These are phyloP conservation scores for Ramaria rubella DNA, from an alignment of 768 basidiomycete genomes.

Conservation along the genomic window DNA sequence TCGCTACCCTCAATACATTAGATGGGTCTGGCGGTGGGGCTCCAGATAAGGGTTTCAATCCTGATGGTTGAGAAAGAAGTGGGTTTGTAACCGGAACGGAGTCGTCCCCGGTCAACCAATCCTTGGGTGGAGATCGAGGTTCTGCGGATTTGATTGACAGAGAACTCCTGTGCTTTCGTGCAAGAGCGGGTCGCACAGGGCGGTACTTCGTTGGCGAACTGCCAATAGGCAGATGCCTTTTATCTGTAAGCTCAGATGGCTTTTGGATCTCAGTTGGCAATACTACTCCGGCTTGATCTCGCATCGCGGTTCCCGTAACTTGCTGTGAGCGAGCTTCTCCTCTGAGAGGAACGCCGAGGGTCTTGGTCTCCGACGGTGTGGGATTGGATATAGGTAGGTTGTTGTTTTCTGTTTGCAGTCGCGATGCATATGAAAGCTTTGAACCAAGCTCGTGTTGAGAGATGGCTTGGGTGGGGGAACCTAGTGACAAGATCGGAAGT, in stretches of 20 bases:
- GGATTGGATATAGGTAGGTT: background rate
- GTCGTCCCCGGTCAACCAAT: constrained; percentile 74
- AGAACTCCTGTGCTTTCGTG: constrained; percentile 45
- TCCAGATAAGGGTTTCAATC: background rate
- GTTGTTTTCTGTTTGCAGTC: background rate
- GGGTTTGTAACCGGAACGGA: constrained; percentile 17
- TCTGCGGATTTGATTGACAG: constrained; percentile 36
- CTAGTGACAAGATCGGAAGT: constrained; percentile 18
- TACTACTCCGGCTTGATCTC: constrained; percentile 24
- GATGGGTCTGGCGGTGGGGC: background rate
- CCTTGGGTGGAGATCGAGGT: constrained; percentile 30
- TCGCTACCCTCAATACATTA: background rate
- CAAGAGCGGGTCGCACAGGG: constrained; percentile 36
- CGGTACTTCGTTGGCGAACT: constrained; percentile 8
- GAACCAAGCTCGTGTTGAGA: constrained; percentile 13
- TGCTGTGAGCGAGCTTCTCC: constrained; percentile 51
- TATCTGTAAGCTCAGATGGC: background rate
- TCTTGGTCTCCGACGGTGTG: background rate
- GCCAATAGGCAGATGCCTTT: constrained; percentile 2
- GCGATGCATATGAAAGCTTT: background rate
- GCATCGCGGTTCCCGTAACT: constrained; percentile 47
- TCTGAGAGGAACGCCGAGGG: constrained; percentile 17
- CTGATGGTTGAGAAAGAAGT: background rate
- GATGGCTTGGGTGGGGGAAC: constrained; percentile 4
- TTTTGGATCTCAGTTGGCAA: background rate